Evolutionary conservation across 2,329 filamentous ascomycete genomes (phyloP).

Genomic region (Monosporascus sp.): DNA sequence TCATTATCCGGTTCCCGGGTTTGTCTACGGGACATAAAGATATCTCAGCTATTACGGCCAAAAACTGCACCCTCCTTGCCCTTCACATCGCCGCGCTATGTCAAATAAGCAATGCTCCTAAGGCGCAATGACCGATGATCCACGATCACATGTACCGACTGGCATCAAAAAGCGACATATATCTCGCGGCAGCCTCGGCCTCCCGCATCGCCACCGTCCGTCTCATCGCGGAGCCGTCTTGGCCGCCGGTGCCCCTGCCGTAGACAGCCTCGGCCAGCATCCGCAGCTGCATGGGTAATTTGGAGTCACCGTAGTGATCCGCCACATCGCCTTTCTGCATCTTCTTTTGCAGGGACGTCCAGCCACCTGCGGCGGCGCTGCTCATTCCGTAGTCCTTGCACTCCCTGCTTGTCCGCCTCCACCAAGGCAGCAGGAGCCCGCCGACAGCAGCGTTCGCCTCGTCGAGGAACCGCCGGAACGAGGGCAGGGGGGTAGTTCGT

Average conservation of each 20-base stretch:
- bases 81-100: no score
- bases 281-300: constrained; percentile 46
- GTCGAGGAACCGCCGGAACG: constrained; percentile 34
- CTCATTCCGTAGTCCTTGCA: constrained; percentile 33
- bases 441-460: constrained; percentile 15
- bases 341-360: constrained; percentile 22
- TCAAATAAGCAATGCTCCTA: no score
- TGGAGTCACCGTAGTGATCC: constrained; percentile 37
- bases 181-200: not conserved
- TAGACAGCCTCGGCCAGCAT: constrained; percentile 41
- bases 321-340: constrained; percentile 32
- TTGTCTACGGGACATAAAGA: no score
- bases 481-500: constrained; percentile 13
- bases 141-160: no score
- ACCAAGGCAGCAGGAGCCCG: constrained; percentile 40
- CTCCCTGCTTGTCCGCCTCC: constrained; percentile 33
- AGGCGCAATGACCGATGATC: no score
- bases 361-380: constrained; percentile 11
- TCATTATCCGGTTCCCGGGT: no score
- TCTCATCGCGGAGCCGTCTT: constrained; percentile 15
- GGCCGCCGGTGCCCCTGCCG: constrained; percentile 24
- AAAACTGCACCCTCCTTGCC: no score
- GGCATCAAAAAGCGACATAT: no score
- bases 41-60: no score
- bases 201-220: constrained; percentile 12